Conservation (phyloP, 1,139 yeast species). For the Geotrichum aggregatum region DNA sequence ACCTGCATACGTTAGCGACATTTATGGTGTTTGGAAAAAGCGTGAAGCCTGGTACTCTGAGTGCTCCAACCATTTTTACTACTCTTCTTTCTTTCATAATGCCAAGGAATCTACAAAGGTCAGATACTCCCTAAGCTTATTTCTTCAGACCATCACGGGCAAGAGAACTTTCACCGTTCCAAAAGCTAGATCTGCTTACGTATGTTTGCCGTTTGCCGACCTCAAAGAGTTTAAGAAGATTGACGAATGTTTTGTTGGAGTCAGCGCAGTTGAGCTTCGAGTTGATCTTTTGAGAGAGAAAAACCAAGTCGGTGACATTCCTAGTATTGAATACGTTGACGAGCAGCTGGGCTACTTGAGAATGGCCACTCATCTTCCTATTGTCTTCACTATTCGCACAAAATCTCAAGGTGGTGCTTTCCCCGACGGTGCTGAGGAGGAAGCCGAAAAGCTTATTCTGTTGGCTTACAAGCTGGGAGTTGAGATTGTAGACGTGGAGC, state of each 20-base stretch:
- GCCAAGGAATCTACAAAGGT: slow-evolving; percentile 55
- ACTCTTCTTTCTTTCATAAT: slow-evolving; percentile 57
- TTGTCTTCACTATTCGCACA: slow-evolving; percentile 77
- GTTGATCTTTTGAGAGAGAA: slow-evolving; percentile 63
- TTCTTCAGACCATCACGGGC: slow-evolving; percentile 64
- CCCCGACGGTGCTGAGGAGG: slow-evolving; percentile 51
- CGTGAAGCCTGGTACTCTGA: slow-evolving; percentile 77
- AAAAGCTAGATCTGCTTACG: slow-evolving; percentile 58
- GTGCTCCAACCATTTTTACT: slow-evolving; percentile 75
- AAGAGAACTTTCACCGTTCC: slow-evolving; percentile 45
- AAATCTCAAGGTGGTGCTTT: slow-evolving; percentile 76
- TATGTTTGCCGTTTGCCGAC: slow-evolving; percentile 62
- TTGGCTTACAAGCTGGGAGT: slow-evolving; percentile 65
- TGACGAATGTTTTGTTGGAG: slow-evolving; percentile 49
- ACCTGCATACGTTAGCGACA: slow-evolving; percentile 78
- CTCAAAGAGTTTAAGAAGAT: slow-evolving; percentile 48
- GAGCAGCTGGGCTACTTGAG: slow-evolving; percentile 72
- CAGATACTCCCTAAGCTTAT: slow-evolving; percentile 56
- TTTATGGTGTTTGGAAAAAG: slow-evolving; percentile 74
- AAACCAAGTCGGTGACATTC: slow-evolving; percentile 38
- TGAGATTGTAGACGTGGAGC: slow-evolving; percentile 50
- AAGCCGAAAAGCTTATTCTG: slow-evolving; percentile 50
- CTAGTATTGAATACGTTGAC: slow-evolving; percentile 51
- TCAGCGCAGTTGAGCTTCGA: slow-evolving; percentile 77
- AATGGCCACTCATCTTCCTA: slow-evolving; percentile 62